A percentile compares a stretch with the other conserved stretches of the same genome.
These are phyloP conservation scores for Immersiella caudata DNA, from an alignment of 495 filamentous ascomycete species.

Conservation along the genomic window DNA sequence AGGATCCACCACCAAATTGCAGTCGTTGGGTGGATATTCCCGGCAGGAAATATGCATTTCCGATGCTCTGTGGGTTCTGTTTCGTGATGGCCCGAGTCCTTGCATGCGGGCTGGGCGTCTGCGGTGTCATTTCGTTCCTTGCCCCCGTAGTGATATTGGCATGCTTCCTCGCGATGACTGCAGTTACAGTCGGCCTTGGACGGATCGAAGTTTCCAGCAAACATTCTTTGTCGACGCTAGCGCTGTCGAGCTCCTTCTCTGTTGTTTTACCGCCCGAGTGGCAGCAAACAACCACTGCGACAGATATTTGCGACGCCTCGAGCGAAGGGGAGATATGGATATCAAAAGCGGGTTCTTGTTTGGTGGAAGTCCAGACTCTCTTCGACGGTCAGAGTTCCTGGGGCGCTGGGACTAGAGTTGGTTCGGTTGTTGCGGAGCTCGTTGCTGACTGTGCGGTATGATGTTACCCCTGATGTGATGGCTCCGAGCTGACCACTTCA, in stretches of 20 bases:
- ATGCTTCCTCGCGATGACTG: constrained; percentile 19
- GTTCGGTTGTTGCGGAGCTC: constrained; percentile 1
- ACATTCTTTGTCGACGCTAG: constrained; percentile 23
- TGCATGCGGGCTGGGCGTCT: no score
- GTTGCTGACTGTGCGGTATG: constrained; percentile 11
- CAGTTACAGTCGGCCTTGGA: constrained; percentile 26
- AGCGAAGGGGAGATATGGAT: constrained; percentile 31
- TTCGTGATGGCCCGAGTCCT: no score
- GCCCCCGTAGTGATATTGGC: neutral
- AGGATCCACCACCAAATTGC: neutral
- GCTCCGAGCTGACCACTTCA: neutral
- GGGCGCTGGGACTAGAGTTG: neutral
- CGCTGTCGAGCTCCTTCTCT: constrained; percentile 25
- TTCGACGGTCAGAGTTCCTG: constrained; percentile 22
- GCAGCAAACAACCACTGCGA: constrained; percentile 10
- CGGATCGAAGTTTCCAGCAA: constrained; percentile 26
- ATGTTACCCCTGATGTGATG: neutral
- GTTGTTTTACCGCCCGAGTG: constrained; percentile 17
- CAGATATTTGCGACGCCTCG: constrained; percentile 21
- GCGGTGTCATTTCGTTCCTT: neutral
- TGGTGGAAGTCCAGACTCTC: constrained; percentile 26
- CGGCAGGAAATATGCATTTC: no score
- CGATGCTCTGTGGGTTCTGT: no score
- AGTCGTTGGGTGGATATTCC: neutral
- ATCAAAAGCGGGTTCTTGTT: constrained; percentile 35